These are phyloP conservation scores for Poronia punctata DNA, from an alignment of 495 filamentous ascomycete genomes.

Conservation along the genomic window DNA sequence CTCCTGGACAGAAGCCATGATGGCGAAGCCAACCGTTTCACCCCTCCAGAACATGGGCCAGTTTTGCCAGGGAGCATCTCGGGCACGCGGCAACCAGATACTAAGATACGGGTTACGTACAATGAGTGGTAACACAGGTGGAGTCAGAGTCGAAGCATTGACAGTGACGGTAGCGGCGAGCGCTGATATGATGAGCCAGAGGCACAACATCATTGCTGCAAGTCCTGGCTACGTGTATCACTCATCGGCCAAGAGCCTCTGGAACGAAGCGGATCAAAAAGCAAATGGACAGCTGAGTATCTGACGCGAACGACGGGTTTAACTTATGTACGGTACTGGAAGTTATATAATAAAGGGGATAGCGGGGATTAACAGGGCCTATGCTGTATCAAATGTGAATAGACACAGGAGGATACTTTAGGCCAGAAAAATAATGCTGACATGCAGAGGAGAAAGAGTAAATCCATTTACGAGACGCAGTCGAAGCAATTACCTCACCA, in stretches of 20 bases:
- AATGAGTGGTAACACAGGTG: conserved; percentile 78
- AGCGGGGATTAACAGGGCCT: too few relatives aligned
- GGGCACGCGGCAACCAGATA: conserved; percentile 74
- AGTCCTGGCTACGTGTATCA: conserved; percentile 8
- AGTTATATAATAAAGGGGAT: too few relatives aligned
- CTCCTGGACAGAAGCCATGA: conserved; percentile 70
- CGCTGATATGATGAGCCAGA: conserved; percentile 23
- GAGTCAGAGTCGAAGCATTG: conserved; percentile 51
- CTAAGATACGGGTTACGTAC: conserved; percentile 91
- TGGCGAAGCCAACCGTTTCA: conserved; percentile 67
- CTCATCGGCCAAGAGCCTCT: conserved; percentile 11
- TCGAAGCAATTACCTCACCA: too few relatives aligned
- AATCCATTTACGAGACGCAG: too few relatives aligned
- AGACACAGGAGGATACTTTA: too few relatives aligned
- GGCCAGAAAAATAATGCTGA: too few relatives aligned
- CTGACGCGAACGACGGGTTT: too few relatives aligned
- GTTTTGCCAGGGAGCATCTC: conserved; percentile 76
- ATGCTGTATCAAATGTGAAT: too few relatives aligned
- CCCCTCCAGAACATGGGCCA: conserved; percentile 98
- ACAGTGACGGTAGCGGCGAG: conserved; percentile 31
- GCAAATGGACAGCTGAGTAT: neutral
- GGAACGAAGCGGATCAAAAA: neutral
- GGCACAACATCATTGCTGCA: conserved; percentile 20
- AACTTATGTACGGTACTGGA: too few relatives aligned
- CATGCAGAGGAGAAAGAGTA: too few relatives aligned